Evolutionary conservation across 306 rosid species (phyloP), one percentile per base, ranked within the genome.

Genomic region (Lathyrus sativus): DNA sequence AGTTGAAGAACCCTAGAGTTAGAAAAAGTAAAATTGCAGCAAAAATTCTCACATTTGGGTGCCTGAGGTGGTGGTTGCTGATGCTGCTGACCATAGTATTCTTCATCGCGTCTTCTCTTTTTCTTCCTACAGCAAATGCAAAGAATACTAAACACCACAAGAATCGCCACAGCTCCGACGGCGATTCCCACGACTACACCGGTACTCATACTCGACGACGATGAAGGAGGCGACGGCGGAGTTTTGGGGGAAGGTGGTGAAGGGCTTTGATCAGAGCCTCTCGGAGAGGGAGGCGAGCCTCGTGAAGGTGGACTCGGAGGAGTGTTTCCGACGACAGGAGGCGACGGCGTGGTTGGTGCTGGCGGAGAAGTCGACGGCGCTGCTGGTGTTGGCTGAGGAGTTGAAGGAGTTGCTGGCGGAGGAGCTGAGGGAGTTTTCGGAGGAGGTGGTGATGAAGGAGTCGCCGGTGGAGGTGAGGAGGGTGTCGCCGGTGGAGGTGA

Each of bases 121-220:
- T 85, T 90, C 84, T 83, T 95, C 11, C 78, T 62, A 29, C 87
- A 75, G 65, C 86, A 90, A 22, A 95, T 51, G 76, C 86, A 88
- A 22, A 77, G 67, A 49, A 88, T 9, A 70, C 86, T 85, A 38
- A 95, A 28, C 44, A 90, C 80, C 37, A 82, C 48, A 14, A 95
- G 66, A 24, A 95, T 14, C 51, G 80, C 90, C 19, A 87, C 89
- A 0, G 85, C 99, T 5, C 91, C 95, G 0, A 82, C 67, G 45
- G 92, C 95, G 37, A 88, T 80, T 50, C 96, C 99, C 2, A 87
- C 85, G 4, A 88, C 81, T 1, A 81, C 80, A 3, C 91, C 91
- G 1, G 88, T 80, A 0, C 89, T 80, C 60, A 75, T 14, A 14
- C 69, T 49, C 41, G 89, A 33, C 1, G 95, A 62, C 0, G 90